These are phyloP conservation scores for Rasamsonia emersonii DNA, from an alignment of 2,329 filamentous ascomycete species.

Conservation along the genomic window DNA sequence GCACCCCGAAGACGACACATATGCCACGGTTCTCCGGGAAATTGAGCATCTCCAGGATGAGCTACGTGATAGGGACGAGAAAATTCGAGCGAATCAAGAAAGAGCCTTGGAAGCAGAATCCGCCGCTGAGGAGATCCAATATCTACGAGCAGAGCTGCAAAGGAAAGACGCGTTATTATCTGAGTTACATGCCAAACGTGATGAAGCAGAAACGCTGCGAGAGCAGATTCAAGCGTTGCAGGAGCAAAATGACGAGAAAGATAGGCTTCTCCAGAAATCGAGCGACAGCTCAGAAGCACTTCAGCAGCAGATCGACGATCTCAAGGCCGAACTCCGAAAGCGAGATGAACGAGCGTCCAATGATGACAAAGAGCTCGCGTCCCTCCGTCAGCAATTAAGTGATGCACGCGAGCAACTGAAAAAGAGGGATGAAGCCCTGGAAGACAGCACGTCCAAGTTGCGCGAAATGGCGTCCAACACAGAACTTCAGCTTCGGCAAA, in stretches of 20 bases:
- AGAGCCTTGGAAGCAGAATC: constrained; percentile 27
- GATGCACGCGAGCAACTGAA: constrained; percentile 24
- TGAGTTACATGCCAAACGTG: constrained; percentile 16
- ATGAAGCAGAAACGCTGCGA: constrained; percentile 18
- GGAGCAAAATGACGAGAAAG: constrained; percentile 19
- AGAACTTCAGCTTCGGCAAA: constrained; percentile 27
- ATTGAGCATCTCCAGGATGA: constrained; percentile 23
- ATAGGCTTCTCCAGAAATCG: constrained; percentile 16
- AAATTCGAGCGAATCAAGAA: constrained; percentile 22
- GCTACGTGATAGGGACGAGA: constrained; percentile 26
- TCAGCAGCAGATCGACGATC: constrained; percentile 22
- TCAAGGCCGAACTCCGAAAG: constrained; percentile 24
- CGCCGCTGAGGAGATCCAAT: constrained; percentile 28
- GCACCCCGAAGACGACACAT: constrained; percentile 11
- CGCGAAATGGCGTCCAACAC: constrained; percentile 24
- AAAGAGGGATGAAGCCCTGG: constrained; percentile 25
- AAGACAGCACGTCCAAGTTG: constrained; percentile 24
- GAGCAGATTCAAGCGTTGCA: constrained; percentile 22
- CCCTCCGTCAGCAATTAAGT: constrained; percentile 25
- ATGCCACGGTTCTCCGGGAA: constrained; percentile 21
- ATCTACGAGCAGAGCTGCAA: constrained; percentile 31
- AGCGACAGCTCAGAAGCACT: constrained; percentile 15
- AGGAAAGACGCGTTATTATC: constrained; percentile 21
- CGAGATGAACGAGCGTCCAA: constrained; percentile 14
- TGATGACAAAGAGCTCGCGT: constrained; percentile 22